A percentile compares a stretch with the other conserved stretches of the same genome.
Conservation (phyloP, 2,329 filamentous ascomycete genomes). For the Exophiala phaeomuriformis region DNA sequence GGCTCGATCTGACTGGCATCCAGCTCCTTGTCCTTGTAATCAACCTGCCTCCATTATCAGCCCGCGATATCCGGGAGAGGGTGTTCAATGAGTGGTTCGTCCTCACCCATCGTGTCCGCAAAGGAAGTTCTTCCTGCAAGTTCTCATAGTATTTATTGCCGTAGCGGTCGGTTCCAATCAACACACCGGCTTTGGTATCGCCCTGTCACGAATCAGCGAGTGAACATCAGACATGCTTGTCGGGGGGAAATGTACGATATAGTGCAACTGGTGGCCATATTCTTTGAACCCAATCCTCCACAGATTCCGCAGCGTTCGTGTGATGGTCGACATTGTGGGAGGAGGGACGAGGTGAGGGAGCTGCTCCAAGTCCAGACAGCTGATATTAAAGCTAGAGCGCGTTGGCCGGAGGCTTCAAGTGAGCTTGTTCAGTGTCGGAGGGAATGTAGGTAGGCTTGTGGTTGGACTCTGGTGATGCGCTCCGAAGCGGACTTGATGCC, state of each 20-base stretch:
- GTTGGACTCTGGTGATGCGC: no score
- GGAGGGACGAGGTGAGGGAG: slow-evolving; percentile 1
- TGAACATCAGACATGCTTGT: not conserved
- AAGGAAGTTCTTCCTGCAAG: slow-evolving; percentile 75
- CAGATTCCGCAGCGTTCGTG: slow-evolving; percentile 78
- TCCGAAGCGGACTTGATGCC: no score
- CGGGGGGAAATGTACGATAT: slow-evolving; percentile 24
- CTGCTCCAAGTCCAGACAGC: not conserved
- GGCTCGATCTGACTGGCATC: slow-evolving; percentile 69
- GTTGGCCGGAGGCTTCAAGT: no score
- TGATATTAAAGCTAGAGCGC: no score
- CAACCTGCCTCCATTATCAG: slow-evolving; percentile 74
- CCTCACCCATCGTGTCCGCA: slow-evolving; percentile 37
- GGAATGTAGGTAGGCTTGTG: no score
- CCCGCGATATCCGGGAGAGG: slow-evolving; percentile 54
- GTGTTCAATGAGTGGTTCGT: not conserved
- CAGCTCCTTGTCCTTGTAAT: slow-evolving; percentile 78
- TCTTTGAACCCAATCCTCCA: slow-evolving; percentile 87
- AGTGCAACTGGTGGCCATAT: slow-evolving; percentile 80
- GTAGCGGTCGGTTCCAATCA: slow-evolving; percentile 78
- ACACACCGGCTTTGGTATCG: slow-evolving; percentile 88
- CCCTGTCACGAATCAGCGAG: slow-evolving; percentile 41
- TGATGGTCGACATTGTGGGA: slow-evolving; percentile 72
- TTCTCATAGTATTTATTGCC: slow-evolving; percentile 99
- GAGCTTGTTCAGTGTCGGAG: no score